Conservation (phyloP, 192 early-diverging fungal species). For the Coemansia sp. region DNA sequence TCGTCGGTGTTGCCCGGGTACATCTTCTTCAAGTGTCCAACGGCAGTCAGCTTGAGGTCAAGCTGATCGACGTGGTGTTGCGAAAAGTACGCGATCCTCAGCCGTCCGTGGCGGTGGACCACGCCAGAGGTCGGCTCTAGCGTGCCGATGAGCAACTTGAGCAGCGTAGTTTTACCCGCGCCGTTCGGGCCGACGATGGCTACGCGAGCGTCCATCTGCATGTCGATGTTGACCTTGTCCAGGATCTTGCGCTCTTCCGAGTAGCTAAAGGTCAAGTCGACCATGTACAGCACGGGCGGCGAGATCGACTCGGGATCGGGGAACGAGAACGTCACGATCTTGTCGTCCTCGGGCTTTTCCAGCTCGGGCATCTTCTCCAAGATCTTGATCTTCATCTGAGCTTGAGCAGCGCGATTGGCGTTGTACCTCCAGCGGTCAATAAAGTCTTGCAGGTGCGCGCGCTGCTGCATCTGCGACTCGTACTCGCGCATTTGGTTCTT, state of each 20-base stretch:
- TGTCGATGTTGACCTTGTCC: conserved; percentile 83
- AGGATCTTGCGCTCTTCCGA: conserved; percentile 79
- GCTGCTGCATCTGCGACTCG: conserved; percentile 93
- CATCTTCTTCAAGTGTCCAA: conserved; percentile 85
- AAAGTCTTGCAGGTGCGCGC: conserved; percentile 95
- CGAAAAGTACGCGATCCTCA: conserved; percentile 93
- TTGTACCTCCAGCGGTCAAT: conserved; percentile 99
- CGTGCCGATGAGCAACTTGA: conserved; percentile 88
- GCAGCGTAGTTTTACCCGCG: conserved; percentile 97
- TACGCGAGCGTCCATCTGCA: conserved; percentile 97
- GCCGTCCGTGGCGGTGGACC: conserved; percentile 89
- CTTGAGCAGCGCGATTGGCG: conserved; percentile 95
- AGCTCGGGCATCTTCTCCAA: conserved; percentile 95
- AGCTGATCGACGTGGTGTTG: conserved; percentile 99
- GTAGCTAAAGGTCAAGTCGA: conserved; percentile 90
- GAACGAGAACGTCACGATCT: conserved; percentile 86
- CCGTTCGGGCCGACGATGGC: conserved; percentile 99
- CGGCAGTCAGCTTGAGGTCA: conserved; percentile 80
- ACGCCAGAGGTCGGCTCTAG: conserved; percentile 79
- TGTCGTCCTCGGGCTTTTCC: conserved; percentile 83
- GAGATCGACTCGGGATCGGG: conserved; percentile 91
- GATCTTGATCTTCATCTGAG: conserved; percentile 97
- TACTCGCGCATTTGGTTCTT: conserved; percentile 94
- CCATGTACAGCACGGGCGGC: conserved; percentile 97
- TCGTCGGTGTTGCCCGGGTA: conserved; percentile 94